phyloP scores from a whole-genome alignment of 768 basidiomycete species.

The Tricholoma matsutake region DNA sequence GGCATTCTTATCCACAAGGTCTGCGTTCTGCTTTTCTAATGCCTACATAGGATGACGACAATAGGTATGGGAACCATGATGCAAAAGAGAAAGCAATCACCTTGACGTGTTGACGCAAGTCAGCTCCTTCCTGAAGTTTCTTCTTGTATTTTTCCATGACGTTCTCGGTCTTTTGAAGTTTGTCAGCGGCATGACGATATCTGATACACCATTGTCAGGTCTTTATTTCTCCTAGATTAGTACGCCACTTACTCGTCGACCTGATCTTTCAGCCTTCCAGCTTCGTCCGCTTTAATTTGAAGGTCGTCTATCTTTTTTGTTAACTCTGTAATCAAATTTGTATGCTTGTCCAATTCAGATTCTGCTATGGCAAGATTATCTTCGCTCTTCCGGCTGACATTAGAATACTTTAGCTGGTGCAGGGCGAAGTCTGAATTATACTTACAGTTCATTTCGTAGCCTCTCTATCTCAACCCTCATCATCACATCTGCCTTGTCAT shows the following conservation, averaged over 20 bases:
- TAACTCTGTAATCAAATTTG: conserved; percentile 62
- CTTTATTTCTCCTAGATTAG: not conserved
- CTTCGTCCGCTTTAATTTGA: conserved; percentile 73
- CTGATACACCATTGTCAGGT: conserved; percentile 34
- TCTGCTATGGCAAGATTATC: conserved; percentile 85
- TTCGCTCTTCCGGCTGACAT: conserved; percentile 85
- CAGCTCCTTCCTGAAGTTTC: conserved; percentile 93
- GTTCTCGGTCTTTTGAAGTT: conserved; percentile 90
- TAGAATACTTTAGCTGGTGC: conserved; percentile 25
- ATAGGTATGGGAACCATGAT: not conserved
- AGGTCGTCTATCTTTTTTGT: conserved; percentile 81
- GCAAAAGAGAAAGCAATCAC: conserved; percentile 35
- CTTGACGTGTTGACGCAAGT: conserved; percentile 83
- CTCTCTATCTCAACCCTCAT: conserved; percentile 81
- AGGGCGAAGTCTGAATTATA: conserved; percentile 14
- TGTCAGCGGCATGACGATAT: conserved; percentile 90
- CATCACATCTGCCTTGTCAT: conserved; percentile 73
- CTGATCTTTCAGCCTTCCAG: conserved; percentile 82
- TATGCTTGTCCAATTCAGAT: conserved; percentile 80
- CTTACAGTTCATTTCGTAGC: conserved; percentile 81
- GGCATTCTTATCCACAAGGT: conserved; percentile 87
- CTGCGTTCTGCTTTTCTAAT: conserved; percentile 90
- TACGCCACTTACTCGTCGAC: conserved; percentile 77
- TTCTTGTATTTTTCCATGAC: conserved; percentile 99
- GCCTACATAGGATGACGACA: conserved; percentile 42